phyloP scores from a whole-genome alignment of 2,329 filamentous ascomycete genomes.

The Zymoseptoria tritici region DNA sequence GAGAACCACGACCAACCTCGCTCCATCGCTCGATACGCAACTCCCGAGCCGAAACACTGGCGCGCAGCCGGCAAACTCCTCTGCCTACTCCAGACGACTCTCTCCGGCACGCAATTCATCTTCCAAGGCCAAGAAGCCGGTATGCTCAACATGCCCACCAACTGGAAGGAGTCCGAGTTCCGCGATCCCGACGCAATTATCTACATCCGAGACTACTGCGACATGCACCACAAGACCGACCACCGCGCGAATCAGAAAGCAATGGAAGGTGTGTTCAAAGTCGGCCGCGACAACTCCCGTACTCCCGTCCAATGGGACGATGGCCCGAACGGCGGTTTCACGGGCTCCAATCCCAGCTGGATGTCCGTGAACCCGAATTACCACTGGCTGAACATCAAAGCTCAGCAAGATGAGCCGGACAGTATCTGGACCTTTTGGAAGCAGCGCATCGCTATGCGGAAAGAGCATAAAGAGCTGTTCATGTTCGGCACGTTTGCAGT shows the following conservation, averaged over 20 bases:
- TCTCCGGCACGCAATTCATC: constrained; percentile 58
- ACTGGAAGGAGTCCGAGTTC: constrained; percentile 40
- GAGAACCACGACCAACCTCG: constrained; percentile 62
- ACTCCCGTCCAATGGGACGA: constrained; percentile 65
- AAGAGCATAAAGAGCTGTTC: constrained; percentile 54
- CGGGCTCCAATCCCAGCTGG: constrained; percentile 52
- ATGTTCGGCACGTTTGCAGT: constrained; percentile 59
- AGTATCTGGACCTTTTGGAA: constrained; percentile 58
- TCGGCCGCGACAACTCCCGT: constrained; percentile 61
- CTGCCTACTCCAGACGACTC: constrained; percentile 49
- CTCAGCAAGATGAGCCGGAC: constrained; percentile 41
- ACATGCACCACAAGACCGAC: constrained; percentile 46
- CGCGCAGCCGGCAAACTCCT: constrained; percentile 53
- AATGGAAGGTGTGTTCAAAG: constrained; percentile 48
- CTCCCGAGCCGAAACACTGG: constrained; percentile 28
- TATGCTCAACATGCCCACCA: constrained; percentile 55
- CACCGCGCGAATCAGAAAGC: constrained; percentile 24
- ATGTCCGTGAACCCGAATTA: constrained; percentile 63
- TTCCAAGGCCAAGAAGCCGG: constrained; percentile 65
- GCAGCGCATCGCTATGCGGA: constrained; percentile 43
- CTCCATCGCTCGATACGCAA: constrained; percentile 42
- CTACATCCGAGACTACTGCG: constrained; percentile 54
- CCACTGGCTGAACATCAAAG: constrained; percentile 53
- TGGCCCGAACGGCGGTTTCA: constrained; percentile 58
- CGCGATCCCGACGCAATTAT: constrained; percentile 15